Conservation (phyloP, 345 rosid genomes). For the Heritiera littoralis region DNA sequence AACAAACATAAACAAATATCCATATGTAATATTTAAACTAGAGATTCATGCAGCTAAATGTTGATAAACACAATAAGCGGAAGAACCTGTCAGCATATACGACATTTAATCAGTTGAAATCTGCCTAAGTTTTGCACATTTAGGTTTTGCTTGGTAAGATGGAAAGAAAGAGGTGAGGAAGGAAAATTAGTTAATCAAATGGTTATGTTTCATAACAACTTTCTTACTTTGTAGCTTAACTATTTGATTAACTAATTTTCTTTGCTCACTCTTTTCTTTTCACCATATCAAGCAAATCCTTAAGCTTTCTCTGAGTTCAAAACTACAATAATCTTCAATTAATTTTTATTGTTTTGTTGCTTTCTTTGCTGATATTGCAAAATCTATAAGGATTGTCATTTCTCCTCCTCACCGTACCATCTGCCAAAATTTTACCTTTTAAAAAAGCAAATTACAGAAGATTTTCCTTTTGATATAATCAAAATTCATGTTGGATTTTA, state of each 20-base stretch:
- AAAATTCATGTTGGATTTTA: neutral
- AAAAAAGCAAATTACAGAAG: neutral
- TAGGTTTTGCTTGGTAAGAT: neutral
- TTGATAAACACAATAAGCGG: neutral
- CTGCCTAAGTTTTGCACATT: neutral
- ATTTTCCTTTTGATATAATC: neutral
- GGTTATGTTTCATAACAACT: no score
- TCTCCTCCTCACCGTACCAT: no score
- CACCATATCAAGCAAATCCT: no score
- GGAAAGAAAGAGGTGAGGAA: no score
- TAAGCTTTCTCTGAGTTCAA: neutral
- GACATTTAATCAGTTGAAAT: slow-evolving; percentile 9
- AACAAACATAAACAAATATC: neutral
- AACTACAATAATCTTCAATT: neutral
- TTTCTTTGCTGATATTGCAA: no score
- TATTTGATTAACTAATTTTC: no score
- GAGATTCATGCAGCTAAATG: neutral
- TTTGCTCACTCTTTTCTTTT: no score
- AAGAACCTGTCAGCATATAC: neutral
- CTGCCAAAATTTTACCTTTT: neutral
- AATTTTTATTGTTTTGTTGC: no score
- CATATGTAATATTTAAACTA: neutral
- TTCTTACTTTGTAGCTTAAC: no score
- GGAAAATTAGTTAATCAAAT: no score
- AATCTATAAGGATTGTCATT: no score